A percentile compares a stretch with the other conserved stretches of the same genome.
Evolutionary conservation across 305 asterid genomes (phyloP).

Genomic region (Solanum hybrid): DNA sequence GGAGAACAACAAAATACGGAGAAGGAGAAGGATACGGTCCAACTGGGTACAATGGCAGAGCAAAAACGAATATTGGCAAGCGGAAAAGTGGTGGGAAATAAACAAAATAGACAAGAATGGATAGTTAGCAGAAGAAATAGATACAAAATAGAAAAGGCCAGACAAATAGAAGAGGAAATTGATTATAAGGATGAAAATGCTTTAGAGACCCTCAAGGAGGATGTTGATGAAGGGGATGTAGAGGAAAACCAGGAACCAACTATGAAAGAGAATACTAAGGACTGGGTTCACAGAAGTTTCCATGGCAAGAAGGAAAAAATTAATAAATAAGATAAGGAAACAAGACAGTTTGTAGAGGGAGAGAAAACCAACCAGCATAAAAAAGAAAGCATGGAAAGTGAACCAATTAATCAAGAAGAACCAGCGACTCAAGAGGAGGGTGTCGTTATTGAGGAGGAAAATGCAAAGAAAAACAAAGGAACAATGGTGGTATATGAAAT

Average conservation of each 20-base stretch:
- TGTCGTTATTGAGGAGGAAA: too few relatives aligned
- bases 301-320: too few relatives aligned
- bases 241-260: neutral
- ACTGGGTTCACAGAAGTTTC: too few relatives aligned
- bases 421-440: too few relatives aligned
- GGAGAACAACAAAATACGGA: neutral
- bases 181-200: neutral
- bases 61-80: neutral
- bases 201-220: neutral
- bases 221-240: neutral
- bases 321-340: too few relatives aligned
- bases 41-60: neutral
- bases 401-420: too few relatives aligned
- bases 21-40: neutral
- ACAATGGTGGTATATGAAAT: too few relatives aligned
- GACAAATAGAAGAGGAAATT: neutral
- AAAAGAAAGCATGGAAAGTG: too few relatives aligned
- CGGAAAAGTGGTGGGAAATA: neutral
- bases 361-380: too few relatives aligned
- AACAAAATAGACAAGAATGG: neutral
- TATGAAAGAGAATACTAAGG: too few relatives aligned
- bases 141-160: neutral
- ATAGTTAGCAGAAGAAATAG: neutral
- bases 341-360: too few relatives aligned
- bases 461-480: too few relatives aligned